Evolutionary conservation across 2,329 filamentous ascomycete species (phyloP), one percentile per base, ranked within the genome.

Genomic region (Fusarium sacchari): DNA sequence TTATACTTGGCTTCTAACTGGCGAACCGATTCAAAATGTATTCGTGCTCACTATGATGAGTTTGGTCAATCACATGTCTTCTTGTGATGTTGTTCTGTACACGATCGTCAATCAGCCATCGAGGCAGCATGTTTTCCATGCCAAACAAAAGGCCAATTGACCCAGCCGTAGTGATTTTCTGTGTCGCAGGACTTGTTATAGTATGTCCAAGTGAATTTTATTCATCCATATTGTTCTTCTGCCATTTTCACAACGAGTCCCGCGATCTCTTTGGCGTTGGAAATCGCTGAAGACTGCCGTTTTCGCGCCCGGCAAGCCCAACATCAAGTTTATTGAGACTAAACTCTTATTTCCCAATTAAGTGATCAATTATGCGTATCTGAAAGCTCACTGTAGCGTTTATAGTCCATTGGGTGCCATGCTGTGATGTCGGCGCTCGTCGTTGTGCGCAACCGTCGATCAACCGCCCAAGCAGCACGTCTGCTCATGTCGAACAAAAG

Each of bases 281-380:
- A 7, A 20, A 6, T 20, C 12, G 17, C 17, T 4, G 3, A 34
- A 34, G 30, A 7, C 30, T 50, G 3, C 14, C 26, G 2, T 50
- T 14, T 20, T 14, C 28, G 8, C 30, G 22, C 12, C 1, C 17
- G n/a, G 14, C 30, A 4, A 7, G 15, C 17, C 22, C 30, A 20
- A 18, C 30, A 24, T 50, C 6, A 5, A 17, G 15, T 20, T 0
- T 8, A 3, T 20, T 20, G 8, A 13, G 24, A 28, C 7, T 5
- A 36, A 8, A 17, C 9, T 2, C 1, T 22, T 2, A 1, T 17
- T 12, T 2, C 1, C 5, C 7, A 17, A 2, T 18, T 5, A 1
- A 22, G 2, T 8, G 2, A 13, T 18, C 10, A 17, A 6, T 28
- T 17, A 0, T 17, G 0, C 10, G 3, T 12, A 6, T 26, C 0